Percentiles rank a stretch among this genome's conserved stretches.
These are phyloP conservation scores for Neobulgaria alba DNA, from an alignment of 2,329 filamentous ascomycete species.

Conservation along the genomic window DNA sequence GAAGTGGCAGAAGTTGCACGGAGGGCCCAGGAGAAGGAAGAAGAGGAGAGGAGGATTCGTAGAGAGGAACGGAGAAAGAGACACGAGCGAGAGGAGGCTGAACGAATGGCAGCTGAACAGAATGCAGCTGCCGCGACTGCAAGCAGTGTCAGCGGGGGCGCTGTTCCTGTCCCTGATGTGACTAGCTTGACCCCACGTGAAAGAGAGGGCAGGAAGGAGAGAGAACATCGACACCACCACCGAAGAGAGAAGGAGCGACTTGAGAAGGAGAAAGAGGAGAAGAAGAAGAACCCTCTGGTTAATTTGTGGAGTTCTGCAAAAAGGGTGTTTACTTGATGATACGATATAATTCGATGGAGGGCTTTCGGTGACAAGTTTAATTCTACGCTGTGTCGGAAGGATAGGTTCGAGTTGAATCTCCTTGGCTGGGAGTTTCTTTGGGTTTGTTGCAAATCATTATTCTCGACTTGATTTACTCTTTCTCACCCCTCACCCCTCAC, in stretches of 20 bases:
- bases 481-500: too few relatives aligned
- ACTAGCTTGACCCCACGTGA: background rate
- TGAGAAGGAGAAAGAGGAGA: conserved; percentile 1
- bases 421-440: too few relatives aligned
- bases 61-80: conserved; percentile 18
- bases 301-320: conserved; percentile 10
- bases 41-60: conserved; percentile 16
- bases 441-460: too few relatives aligned
- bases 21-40: conserved; percentile 17
- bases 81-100: conserved; percentile 16
- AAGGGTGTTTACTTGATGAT: conserved; percentile 8
- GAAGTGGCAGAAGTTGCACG: conserved; percentile 18
- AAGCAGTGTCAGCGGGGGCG: too few relatives aligned
- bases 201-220: conserved; percentile 1
- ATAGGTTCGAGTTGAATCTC: too few relatives aligned
- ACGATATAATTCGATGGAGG: background rate
- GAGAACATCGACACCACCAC: conserved; percentile 3
- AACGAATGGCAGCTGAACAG: background rate
- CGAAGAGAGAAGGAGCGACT: conserved; percentile 7
- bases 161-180: background rate
- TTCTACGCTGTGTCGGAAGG: too few relatives aligned
- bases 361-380: too few relatives aligned
- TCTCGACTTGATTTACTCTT: too few relatives aligned
- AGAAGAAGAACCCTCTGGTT: conserved; percentile 6
- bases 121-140: too few relatives aligned